Conservation (phyloP, 352 stramenopile species). For the Phytophthora sp. region DNA sequence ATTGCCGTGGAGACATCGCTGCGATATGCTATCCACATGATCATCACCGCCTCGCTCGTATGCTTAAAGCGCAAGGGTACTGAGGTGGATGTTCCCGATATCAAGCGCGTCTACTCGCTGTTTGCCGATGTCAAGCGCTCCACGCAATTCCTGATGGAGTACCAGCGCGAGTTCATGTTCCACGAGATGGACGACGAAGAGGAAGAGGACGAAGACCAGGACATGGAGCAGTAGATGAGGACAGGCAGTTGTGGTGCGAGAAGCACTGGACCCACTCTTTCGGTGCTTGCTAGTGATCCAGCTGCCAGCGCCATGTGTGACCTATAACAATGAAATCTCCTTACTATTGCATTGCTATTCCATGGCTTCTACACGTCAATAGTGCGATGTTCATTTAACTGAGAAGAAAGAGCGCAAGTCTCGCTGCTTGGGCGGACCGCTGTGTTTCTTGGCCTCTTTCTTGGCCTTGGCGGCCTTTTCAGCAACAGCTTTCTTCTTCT, state of each 20-base stretch:
- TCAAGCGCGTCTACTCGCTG: conserved; percentile 96
- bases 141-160: conserved; percentile 99
- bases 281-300: conserved; percentile 2
- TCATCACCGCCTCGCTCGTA: conserved; percentile 97
- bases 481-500: conserved; percentile 51
- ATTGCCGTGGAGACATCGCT: conserved; percentile 98
- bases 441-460: conserved; percentile 57
- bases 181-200: conserved; percentile 89
- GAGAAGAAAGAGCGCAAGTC: conserved; percentile 76
- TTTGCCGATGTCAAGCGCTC: conserved; percentile 99
- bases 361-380: conserved; percentile 20
- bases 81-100: conserved; percentile 90
- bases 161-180: conserved; percentile 99
- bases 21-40: conserved; percentile 99
- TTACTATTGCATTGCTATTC: conserved; percentile 35
- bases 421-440: conserved; percentile 65
- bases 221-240: conserved; percentile 38
- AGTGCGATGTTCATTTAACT: conserved; percentile 23
- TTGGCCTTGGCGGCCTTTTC: conserved; percentile 46
- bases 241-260: conserved; percentile 1
- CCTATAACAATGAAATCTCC: conserved; percentile 37
- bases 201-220: conserved; percentile 32
- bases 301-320: conserved; percentile 26
- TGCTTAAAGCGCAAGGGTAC: conserved; percentile 94
- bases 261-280: not conserved